phyloP scores from a whole-genome alignment of 192 early-diverging fungal species.

The Coemansia guatemalensis region DNA sequence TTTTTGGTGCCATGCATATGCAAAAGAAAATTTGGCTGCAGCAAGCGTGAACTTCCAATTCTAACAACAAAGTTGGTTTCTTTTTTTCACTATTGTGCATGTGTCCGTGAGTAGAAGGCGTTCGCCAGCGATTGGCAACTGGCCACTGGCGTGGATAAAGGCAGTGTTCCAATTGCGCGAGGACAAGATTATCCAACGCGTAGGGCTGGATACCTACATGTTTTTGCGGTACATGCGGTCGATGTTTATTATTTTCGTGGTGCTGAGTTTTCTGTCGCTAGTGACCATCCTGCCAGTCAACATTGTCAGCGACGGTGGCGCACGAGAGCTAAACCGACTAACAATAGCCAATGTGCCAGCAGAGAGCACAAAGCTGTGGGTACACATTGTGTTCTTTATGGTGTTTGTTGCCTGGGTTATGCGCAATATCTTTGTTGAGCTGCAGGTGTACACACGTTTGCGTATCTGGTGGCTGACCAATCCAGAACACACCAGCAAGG shows the following conservation, averaged over 20 bases:
- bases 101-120: constrained; percentile 38
- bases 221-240: constrained; percentile 73
- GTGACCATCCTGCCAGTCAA: constrained; percentile 77
- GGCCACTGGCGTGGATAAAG: constrained; percentile 61
- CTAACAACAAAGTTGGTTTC: background rate
- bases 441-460: constrained; percentile 61
- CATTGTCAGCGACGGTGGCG: constrained; percentile 39
- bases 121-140: constrained; percentile 57
- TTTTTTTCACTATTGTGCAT: background rate
- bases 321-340: constrained; percentile 57
- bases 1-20: background rate
- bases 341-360: constrained; percentile 71
- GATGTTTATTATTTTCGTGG: constrained; percentile 67
- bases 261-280: constrained; percentile 60
- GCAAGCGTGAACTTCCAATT: background rate
- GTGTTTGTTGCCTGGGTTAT: constrained; percentile 54
- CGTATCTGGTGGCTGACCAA: constrained; percentile 68
- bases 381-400: constrained; percentile 64
- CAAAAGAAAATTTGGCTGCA: background rate
- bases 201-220: constrained; percentile 80
- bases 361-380: constrained; percentile 63
- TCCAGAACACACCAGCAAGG: constrained; percentile 54
- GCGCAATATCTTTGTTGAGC: constrained; percentile 63
- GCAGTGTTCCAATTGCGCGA: constrained; percentile 57
- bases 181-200: constrained; percentile 56